Conservation (phyloP, 2,329 filamentous ascomycete species). For the Fusarium pseudograminearum region DNA sequence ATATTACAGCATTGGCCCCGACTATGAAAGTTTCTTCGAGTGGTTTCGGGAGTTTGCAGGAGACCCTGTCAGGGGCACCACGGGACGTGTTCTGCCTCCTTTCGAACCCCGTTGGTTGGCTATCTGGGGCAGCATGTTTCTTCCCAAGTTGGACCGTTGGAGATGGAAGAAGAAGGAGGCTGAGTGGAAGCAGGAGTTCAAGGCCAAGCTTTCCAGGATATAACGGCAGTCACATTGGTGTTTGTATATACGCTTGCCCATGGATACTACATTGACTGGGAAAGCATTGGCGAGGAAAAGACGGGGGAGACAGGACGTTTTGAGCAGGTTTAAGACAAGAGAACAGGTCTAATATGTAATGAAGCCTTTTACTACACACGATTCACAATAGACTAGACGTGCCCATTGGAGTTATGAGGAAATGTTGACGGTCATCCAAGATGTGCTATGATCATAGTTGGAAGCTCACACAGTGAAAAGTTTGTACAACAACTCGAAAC, state of each 20-base stretch:
- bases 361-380: background rate
- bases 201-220: constrained; percentile 4
- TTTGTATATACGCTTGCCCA: too few relatives aligned
- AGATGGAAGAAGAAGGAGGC: constrained; percentile 29
- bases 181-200: constrained; percentile 14
- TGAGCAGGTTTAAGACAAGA: background rate
- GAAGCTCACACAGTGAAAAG: background rate
- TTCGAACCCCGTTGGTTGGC: constrained; percentile 39
- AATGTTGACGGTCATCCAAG: background rate
- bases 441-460: background rate
- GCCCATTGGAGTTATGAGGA: background rate
- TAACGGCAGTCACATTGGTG: too few relatives aligned
- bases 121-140: constrained; percentile 31
- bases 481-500: background rate
- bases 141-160: constrained; percentile 27
- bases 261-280: too few relatives aligned
- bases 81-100: constrained; percentile 12
- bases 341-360: background rate
- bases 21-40: constrained; percentile 37
- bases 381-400: background rate
- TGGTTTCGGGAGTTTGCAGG: constrained; percentile 25
- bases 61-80: constrained; percentile 27
- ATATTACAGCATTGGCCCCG: constrained; percentile 37
- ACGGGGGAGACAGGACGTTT: background rate
- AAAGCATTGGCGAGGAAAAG: background rate